Base-by-base conservation (phyloP, 2,329 filamentous ascomycete species). In the Stemphylium vesicarium region DNA sequence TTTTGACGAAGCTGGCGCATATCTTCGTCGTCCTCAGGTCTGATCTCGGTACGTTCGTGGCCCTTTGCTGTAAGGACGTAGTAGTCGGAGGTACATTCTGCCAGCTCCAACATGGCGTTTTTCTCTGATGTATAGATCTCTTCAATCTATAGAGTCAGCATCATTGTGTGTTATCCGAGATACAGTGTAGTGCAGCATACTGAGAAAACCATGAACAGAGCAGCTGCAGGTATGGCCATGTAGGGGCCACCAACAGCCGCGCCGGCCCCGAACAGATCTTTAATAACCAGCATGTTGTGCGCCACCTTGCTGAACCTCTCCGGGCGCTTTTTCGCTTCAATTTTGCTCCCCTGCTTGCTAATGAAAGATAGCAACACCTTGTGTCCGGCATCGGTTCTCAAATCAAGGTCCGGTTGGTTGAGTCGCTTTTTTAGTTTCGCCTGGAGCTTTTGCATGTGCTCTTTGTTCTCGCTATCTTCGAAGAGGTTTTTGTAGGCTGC, bases 171-270 rank as follows among this genome's bases (percentile, higher is more conserved):
- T 24, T 5, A 10, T 11, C 11, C 15, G 3, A 12, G n/a, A 10
- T 7, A 3, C 1, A 24, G 8, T n/a, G 13, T 48, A 6, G 60
- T 7, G 20, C 3, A 5, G 35, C 60, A 16, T 48, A 65, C 62
- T 10, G 60, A 57, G 31, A 65, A 65, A 5, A 51, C 62, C 26
- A 61, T 41, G 31, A 65, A 62, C 4, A 63, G 18, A 10, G 62
- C 62, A 1, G 60, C 60, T 11, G 54, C 58, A 11, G 60, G 58
- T 4, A 63, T 60, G 1, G 60, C 62, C 22, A 63, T 54, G 43
- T 63, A 65, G 0, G 60, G 62, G 10, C 62, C 62, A 36, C 49
- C 62, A 3, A 60, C 58, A 18, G 47, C 55, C 5, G 58, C 58
- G 15, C 56, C 62, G 9, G 57, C 53, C 10, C 53, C 46, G 12